These are phyloP conservation scores for Sphaerulina musiva DNA, from an alignment of 2,329 filamentous ascomycete species.

Conservation along the genomic window DNA sequence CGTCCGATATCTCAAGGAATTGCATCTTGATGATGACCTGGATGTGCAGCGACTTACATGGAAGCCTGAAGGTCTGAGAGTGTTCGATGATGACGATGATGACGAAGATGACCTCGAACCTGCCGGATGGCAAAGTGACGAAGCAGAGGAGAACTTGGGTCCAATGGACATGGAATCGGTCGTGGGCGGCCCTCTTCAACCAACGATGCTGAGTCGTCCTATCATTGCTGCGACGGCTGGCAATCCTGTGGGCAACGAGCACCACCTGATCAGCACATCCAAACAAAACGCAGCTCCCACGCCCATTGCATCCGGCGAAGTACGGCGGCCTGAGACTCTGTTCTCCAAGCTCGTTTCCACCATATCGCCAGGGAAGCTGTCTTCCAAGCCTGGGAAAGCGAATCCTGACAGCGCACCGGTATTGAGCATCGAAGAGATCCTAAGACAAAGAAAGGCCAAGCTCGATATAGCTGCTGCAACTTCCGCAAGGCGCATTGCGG, in stretches of 20 bases:
- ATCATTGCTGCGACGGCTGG: background rate
- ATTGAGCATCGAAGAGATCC: background rate
- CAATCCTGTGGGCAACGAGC: background rate
- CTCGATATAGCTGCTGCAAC: background rate
- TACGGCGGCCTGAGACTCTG: background rate
- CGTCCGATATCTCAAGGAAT: conserved; percentile 32
- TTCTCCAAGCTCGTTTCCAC: background rate
- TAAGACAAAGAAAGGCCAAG: conserved; percentile 3
- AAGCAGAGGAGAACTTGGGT: conserved; percentile 4
- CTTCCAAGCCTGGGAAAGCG: background rate
- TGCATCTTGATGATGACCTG: conserved; percentile 32
- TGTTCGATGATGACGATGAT: conserved; percentile 37
- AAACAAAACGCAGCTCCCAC: background rate
- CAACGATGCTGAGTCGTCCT: background rate
- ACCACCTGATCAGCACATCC: background rate
- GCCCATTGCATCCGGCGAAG: background rate
- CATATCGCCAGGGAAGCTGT: background rate
- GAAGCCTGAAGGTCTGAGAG: conserved; percentile 45
- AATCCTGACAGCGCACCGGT: background rate
- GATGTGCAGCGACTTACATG: conserved; percentile 41
- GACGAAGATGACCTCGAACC: conserved; percentile 32
- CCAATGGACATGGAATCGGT: background rate
- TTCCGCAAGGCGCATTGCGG: background rate
- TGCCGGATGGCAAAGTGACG: conserved; percentile 10
- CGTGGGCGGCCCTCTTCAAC: background rate